A percentile compares a stretch with the other conserved stretches of the same genome.
Evolutionary conservation across 495 filamentous ascomycete genomes (phyloP).

Genomic region (Daldinia grandis): DNA sequence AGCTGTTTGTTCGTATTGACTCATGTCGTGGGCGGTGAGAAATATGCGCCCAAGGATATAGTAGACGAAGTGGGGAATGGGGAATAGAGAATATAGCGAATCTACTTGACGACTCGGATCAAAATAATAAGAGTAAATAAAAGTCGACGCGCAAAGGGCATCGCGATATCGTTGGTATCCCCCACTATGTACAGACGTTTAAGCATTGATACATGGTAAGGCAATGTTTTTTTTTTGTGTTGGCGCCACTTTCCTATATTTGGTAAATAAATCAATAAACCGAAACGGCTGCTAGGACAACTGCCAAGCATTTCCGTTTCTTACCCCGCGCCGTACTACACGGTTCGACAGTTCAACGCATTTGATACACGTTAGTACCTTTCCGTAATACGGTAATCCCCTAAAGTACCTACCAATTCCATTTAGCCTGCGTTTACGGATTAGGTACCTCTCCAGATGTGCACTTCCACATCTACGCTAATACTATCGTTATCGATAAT

Average conservation of each 20-base stretch:
- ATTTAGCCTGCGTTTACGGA: not conserved
- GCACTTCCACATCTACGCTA: not conserved
- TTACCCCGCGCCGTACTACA: not conserved
- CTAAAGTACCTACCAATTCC: not conserved
- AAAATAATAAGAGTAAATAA: not conserved
- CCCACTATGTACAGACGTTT: not conserved
- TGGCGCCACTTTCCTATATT: slow-evolving; percentile 6
- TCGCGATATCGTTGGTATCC: slow-evolving; percentile 15
- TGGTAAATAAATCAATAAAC: slow-evolving; percentile 27
- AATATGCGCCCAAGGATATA: not conserved
- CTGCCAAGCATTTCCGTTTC: slow-evolving; percentile 1
- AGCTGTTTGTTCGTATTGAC: not conserved
- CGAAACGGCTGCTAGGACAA: slow-evolving; percentile 38
- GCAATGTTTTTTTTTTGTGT: not conserved
- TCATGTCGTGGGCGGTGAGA: not conserved
- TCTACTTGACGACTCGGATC: not conserved
- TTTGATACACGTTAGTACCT: not conserved
- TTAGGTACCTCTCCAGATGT: not conserved
- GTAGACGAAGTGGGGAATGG: too few relatives aligned
- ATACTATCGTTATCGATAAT: slow-evolving; percentile 24
- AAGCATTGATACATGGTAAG: not conserved
- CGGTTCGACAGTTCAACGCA: not conserved
- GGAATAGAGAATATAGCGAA: not conserved
- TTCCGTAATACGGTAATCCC: too few relatives aligned
- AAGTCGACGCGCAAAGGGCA: slow-evolving; percentile 2